These are phyloP conservation scores for Sugiyamaella americana DNA, from an alignment of 805 yeast species.

Conservation along the genomic window DNA sequence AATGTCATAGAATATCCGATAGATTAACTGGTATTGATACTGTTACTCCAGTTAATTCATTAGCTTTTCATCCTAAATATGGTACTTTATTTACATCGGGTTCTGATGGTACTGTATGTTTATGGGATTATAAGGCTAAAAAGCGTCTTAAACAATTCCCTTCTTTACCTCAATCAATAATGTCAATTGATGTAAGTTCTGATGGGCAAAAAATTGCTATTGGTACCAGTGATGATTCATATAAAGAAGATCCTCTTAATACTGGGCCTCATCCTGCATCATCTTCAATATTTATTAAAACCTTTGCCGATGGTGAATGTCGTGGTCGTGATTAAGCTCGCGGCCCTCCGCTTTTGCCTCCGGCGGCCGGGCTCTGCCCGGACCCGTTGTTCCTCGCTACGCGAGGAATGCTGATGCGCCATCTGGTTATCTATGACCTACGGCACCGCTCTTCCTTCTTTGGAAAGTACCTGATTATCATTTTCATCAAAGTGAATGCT, in stretches of 20 bases:
- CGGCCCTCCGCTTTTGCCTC: neutral
- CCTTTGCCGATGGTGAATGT: neutral
- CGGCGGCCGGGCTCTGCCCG: neutral
- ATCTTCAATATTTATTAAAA: slow-evolving; percentile 6
- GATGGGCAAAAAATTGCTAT: slow-evolving; percentile 36
- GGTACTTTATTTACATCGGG: slow-evolving; percentile 47
- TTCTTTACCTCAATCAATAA: slow-evolving; percentile 35
- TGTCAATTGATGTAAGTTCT: slow-evolving; percentile 34
- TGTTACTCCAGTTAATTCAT: slow-evolving; percentile 47
- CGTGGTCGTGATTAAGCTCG: neutral
- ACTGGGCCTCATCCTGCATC: slow-evolving; percentile 11
- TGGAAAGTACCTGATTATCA: too few relatives aligned
- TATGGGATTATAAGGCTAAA: slow-evolving; percentile 45
- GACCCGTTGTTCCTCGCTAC: neutral
- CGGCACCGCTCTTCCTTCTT: too few relatives aligned
- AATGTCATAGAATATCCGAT: slow-evolving; percentile 54
- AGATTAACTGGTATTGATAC: slow-evolving; percentile 39
- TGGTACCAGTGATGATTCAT: slow-evolving; percentile 47
- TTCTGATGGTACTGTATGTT: slow-evolving; percentile 44
- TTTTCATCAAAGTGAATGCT: too few relatives aligned
- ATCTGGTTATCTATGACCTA: too few relatives aligned
- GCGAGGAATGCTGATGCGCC: too few relatives aligned
- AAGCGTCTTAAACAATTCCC: slow-evolving; percentile 42
- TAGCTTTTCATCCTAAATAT: slow-evolving; percentile 37
- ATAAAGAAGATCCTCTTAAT: slow-evolving; percentile 30